Evolutionary conservation across 1,284 basidiomycete species (phyloP).

Genomic region (Omphalotus olearius): DNA sequence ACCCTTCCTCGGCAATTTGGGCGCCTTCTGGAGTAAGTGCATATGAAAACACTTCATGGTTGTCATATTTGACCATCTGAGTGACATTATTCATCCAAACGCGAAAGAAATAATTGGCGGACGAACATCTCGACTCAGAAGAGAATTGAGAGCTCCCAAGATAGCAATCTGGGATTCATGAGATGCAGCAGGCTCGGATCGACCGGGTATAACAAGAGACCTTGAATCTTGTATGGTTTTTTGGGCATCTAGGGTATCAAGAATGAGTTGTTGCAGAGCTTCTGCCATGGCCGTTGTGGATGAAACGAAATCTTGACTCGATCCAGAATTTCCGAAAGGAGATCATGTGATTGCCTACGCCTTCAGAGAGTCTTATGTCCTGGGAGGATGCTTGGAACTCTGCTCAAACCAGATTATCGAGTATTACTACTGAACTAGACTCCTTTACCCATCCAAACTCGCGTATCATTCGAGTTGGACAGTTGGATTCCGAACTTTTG

Average conservation of each 20-base stretch:
- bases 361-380: constrained; percentile 3
- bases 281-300: constrained; percentile 53
- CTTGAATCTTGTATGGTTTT: constrained; percentile 74
- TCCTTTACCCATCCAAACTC: constrained; percentile 27
- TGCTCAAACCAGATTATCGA: constrained; percentile 50
- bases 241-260: constrained; percentile 63
- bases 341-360: no score
- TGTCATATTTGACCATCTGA: constrained; percentile 85
- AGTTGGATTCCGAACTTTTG: constrained; percentile 90
- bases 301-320: constrained; percentile 5
- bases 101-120: constrained; percentile 2
- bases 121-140: constrained; percentile 80
- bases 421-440: constrained; percentile 38
- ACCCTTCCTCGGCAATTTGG: constrained; percentile 77
- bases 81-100: constrained; percentile 14
- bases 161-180: constrained; percentile 78
- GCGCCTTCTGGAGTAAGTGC: constrained; percentile 76
- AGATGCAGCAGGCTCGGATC: constrained; percentile 50
- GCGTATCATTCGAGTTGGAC: constrained; percentile 77
- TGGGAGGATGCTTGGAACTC: constrained; percentile 65
- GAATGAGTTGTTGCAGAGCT: constrained; percentile 73
- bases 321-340: background rate
- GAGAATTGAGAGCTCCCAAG: constrained; percentile 85
- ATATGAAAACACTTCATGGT: constrained; percentile 74
- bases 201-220: constrained; percentile 62